These are phyloP conservation scores for Wickerhamiella sergipiensis DNA, from an alignment of 805 yeast genomes.

Conservation along the genomic window DNA sequence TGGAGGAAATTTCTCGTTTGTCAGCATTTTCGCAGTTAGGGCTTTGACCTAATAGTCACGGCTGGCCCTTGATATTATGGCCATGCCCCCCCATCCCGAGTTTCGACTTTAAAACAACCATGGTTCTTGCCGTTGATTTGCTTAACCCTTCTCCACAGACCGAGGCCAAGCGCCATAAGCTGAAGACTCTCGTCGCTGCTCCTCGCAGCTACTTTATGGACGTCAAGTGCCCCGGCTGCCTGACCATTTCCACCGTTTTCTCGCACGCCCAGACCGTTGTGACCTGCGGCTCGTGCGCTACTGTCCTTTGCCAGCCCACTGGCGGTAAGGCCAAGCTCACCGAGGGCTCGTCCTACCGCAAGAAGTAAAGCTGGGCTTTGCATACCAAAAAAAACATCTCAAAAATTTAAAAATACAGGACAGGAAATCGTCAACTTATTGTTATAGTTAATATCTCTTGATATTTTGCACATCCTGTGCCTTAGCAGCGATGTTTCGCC, in stretches of 20 bases:
- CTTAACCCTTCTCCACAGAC: constrained; percentile 95
- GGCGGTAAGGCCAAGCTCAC: constrained; percentile 99
- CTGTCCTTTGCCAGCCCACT: constrained; percentile 96
- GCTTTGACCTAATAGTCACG: constrained; percentile 1
- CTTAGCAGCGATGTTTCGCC: neutral
- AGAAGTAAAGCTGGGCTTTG: constrained; percentile 48
- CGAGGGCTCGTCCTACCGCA: constrained; percentile 99
- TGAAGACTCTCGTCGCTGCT: constrained; percentile 90
- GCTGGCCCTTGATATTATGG: neutral
- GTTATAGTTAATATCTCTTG: neutral
- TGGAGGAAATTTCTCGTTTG: neutral
- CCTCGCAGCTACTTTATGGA: constrained; percentile 99
- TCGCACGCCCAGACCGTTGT: constrained; percentile 99
- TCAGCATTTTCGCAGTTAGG: neutral
- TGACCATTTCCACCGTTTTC: constrained; percentile 97
- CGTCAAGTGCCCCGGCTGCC: constrained; percentile 99
- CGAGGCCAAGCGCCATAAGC: constrained; percentile 94
- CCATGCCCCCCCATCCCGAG: neutral
- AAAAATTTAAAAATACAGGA: neutral
- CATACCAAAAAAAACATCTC: neutral
- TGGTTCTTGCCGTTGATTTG: constrained; percentile 98
- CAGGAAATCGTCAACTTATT: neutral
- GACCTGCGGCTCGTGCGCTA: constrained; percentile 96
- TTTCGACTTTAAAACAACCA: constrained; percentile 6
- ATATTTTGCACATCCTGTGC: neutral